Evolutionary conservation across 768 basidiomycete genomes (phyloP), one percentile per base, ranked within the genome.

Genomic region (Hortiboletus campestris): DNA sequence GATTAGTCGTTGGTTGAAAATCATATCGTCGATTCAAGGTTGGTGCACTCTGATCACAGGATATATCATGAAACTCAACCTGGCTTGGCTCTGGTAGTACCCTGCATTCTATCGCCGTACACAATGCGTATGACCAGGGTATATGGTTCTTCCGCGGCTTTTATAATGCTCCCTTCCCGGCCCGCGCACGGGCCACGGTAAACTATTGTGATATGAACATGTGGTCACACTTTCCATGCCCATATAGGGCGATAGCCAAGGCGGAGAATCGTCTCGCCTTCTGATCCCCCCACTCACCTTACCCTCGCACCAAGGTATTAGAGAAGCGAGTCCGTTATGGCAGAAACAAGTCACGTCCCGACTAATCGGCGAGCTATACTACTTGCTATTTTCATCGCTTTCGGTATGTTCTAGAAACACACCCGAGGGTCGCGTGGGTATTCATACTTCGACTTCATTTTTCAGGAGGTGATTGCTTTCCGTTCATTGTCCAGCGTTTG

Each of bases 301-400:
- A 4, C 19, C 35, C 16, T 32, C 29, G 39, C 10, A 31, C 41
- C 42, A 32, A 41, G 29, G 34, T n/a, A 19, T 48, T 31, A n/a
- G 19, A 32, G 32, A n/a, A 46, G 16, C 36, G 10, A 11, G 4
- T 28, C 14, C 2, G 20, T 47, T 20, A 51, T 61, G 59, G 32
- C 25, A 22, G 40, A 48, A 10, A 44, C 45, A 31, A 28, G 9
- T 25, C 45, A 60, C 14, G 43, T 53, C 34, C 58, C 58, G 14
- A 60, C 51, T n/a, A 60, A 61, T 28, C 22, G 5, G 31, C 59
- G 59, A 31, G 59, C 49, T 5, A 36, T 61, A 34, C 32, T 51
- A 19, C 59, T 60, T 28, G 59, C 59, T 20, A 56, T 31, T 44
- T 60, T 60, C 58, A 60, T 60, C 9, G 58, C 58, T 1, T 60